Base-by-base conservation (phyloP, 2,329 filamentous ascomycete genomes). In the Metarhizium anisopliae region DNA sequence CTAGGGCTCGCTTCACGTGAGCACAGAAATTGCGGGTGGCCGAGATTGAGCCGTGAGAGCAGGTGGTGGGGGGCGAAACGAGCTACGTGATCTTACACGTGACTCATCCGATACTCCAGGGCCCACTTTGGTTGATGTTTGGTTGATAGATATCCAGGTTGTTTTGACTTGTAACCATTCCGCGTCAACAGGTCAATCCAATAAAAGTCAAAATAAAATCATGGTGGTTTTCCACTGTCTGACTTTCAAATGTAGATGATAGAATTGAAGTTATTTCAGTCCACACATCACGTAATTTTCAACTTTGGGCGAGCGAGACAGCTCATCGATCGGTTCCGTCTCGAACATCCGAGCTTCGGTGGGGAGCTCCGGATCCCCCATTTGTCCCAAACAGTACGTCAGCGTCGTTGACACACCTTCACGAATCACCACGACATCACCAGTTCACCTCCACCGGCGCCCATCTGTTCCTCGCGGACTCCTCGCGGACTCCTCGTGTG, bases 1-100 rank as follows among this genome's bases (percentile, higher is more conserved):
- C 70, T 72, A 73, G 73, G 72, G 72, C 72, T 72, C 62, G 63
- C 60, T 61, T 63, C 70, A 73, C 70, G 70, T 73, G 70, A 73
- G 67, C 62, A 64, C 62, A 62, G 59, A 40, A 54, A 45, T 47
- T 58, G 56, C 25, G 47, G 40, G 40, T 47, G 32, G 58, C 65
- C 67, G 66, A 62, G 53, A 55, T 64, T 69, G 61, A 65, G 54
- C 63, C 64, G 60, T 53, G 7, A 47, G 42, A 6, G 45, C 6
- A 20, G 4, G 20, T 13, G 45, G 52, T 49, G 40, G 40, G 18
- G 16, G 6, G 32, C 2, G 20, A 30, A 16, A 47, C 30, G 56
- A 36, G 42, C 6, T 47, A 43, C 36, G 56, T 61, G 58, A 60
- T n/a, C 18, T 13, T 1, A 42, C 58, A 60, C 59, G 56, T 49